These are phyloP conservation scores for Solanum sejunctum DNA, from an alignment of 257 asterid species.

Conservation along the genomic window DNA sequence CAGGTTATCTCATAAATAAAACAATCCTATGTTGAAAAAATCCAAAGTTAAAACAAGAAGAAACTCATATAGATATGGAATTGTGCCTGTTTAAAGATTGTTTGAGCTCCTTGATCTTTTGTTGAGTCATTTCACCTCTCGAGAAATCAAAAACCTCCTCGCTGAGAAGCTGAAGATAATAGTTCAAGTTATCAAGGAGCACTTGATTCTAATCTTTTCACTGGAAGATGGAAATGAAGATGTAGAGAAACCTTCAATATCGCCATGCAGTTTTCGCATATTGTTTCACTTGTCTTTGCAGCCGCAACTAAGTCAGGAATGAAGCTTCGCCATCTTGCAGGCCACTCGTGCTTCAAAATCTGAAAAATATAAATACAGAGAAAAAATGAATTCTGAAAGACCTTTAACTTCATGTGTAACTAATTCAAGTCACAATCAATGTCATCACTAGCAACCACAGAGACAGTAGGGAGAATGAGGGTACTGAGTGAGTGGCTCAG, in stretches of 20 bases:
- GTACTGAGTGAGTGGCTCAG: background rate
- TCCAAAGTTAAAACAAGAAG: background rate
- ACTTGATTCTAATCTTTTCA: background rate
- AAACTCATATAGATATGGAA: background rate
- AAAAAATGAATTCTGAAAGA: background rate
- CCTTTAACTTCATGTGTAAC: background rate
- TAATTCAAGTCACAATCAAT: background rate
- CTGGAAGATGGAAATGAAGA: background rate
- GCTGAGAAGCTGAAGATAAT: slow-evolving; percentile 74
- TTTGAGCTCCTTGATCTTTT: slow-evolving; percentile 90
- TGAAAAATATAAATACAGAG: slow-evolving; percentile 14
- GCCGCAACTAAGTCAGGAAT: slow-evolving; percentile 97
- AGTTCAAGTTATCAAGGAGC: background rate
- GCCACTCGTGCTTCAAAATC: slow-evolving; percentile 99
- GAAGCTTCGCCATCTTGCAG: slow-evolving; percentile 85
- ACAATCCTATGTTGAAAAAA: background rate
- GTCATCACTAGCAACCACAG: background rate
- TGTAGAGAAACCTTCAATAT: slow-evolving; percentile 50
- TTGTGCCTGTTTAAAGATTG: slow-evolving; percentile 80
- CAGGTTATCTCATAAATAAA: background rate
- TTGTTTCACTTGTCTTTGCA: slow-evolving; percentile 90
- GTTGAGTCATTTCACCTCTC: slow-evolving; percentile 99
- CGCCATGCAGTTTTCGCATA: slow-evolving; percentile 98
- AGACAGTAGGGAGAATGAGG: background rate
- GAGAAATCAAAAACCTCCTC: slow-evolving; percentile 99